Evolutionary conservation across 345 rosid genomes (phyloP), one percentile per base, ranked within the genome.

Genomic region (Salix exigua): DNA sequence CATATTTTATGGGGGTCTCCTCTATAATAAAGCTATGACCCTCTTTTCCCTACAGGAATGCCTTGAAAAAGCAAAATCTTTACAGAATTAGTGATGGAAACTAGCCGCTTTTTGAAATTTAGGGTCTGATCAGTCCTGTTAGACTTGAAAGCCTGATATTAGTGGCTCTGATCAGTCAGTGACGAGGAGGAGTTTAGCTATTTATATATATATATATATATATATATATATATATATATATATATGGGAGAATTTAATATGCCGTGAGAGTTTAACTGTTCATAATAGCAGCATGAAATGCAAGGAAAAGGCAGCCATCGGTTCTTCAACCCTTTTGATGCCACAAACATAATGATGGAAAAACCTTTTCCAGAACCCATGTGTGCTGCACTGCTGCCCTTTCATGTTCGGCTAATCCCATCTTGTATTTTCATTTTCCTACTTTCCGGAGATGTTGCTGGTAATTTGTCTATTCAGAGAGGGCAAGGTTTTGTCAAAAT

Each of bases 391-490:
- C 13, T 17, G 28, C 42, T 6, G 10, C 7, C 17, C 40, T 23
- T 74, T 74, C 35, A 21, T 73, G 74, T 79, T 63, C 23, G 44
- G 72, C 72, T 38, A 35, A 62, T 48, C 21, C 44, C 67, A 51
- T 70, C 65, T 70, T 64, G 60, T 38, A 72, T 51, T 74, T 74
- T 79, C 78, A 74, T 79, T 79, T 78, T 79, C 60, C 42, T 33
- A 68, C 74, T 68, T 68, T 62, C 81, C 53, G 72, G 48, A 68
- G 26, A 68, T 61, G 40, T 71, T 65, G 71, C 81, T 70, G 65
- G 44, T 6, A 44, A 28, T 30, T 30, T 18, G 2, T 35, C 37
- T 5, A 7, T 11, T 33, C 11, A 21, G 63, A 58, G 11, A 25
- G 63, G 16, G 23, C 21, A 53, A 9, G 21, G 10, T 53, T 53